Conservation (phyloP, 2,329 filamentous ascomycete species). For the Monilinia aucupariae region DNA sequence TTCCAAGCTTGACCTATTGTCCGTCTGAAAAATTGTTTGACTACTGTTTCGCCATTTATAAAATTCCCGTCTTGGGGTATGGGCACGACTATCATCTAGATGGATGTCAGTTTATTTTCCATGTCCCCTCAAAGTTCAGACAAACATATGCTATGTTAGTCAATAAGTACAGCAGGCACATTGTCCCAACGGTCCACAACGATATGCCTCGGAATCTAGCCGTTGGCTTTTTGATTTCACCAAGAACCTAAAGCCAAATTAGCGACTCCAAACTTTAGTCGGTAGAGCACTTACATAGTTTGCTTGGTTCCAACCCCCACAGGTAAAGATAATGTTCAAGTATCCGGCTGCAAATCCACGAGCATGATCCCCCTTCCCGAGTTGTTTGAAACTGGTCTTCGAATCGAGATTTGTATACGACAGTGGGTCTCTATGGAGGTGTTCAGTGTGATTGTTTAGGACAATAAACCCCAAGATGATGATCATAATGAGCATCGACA, state of each 20-base stretch:
- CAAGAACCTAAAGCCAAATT: constrained; percentile 38
- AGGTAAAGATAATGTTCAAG: constrained; percentile 41
- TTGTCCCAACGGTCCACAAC: constrained; percentile 28
- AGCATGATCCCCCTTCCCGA: constrained; percentile 22
- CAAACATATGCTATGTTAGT: constrained; percentile 39
- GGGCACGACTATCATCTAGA: constrained; percentile 27
- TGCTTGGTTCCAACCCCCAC: constrained; percentile 41
- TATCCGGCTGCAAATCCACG: constrained; percentile 39
- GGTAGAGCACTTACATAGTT: constrained; percentile 37
- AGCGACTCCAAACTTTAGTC: constrained; percentile 7
- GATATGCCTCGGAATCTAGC: constrained; percentile 28
- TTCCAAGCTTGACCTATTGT: constrained; percentile 33
- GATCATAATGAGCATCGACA: constrained; percentile 45
- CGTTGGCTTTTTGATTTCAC: constrained; percentile 20
- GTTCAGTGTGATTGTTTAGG: constrained; percentile 12
- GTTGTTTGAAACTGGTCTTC: constrained; percentile 16
- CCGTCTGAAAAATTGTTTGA: constrained; percentile 36
- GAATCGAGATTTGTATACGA: constrained; percentile 18
- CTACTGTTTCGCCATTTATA: constrained; percentile 23
- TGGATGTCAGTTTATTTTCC: not conserved
- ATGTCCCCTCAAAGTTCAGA: constrained; percentile 28
- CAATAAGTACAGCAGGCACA: constrained; percentile 36
- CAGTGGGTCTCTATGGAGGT: not conserved
- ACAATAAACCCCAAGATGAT: constrained; percentile 34
- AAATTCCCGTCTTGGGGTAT: constrained; percentile 6